phyloP scores from a whole-genome alignment of 208 protist genomes.

The Angomonas ambiguus region DNA sequence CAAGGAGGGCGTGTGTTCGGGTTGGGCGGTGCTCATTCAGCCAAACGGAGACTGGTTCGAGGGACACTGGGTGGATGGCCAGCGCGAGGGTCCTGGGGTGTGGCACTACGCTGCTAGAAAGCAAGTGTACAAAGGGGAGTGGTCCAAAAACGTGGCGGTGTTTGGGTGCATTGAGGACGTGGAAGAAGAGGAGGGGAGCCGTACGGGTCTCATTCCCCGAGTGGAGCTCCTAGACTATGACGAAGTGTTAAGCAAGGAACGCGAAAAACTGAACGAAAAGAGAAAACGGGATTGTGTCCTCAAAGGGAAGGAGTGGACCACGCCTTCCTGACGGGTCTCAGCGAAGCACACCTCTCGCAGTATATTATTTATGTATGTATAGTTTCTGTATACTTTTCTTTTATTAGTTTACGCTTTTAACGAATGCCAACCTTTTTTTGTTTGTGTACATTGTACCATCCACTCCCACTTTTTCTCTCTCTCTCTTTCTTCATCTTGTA shows the following conservation, averaged over 20 bases:
- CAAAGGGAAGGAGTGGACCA: slow-evolving; percentile 43
- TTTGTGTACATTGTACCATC: background rate
- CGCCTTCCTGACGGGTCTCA: slow-evolving; percentile 20
- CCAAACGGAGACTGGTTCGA: slow-evolving; percentile 83
- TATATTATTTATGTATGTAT: slow-evolving; percentile 1
- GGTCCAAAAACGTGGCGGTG: slow-evolving; percentile 70
- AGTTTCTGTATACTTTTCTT: slow-evolving; percentile 1
- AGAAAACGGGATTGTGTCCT: slow-evolving; percentile 45
- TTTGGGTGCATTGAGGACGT: slow-evolving; percentile 81
- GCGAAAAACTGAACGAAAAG: slow-evolving; percentile 57
- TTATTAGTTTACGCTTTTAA: background rate
- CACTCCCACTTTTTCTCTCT: background rate
- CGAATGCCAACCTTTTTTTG: background rate
- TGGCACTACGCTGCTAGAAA: slow-evolving; percentile 76
- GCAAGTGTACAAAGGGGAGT: slow-evolving; percentile 80
- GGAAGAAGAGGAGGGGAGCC: slow-evolving; percentile 24
- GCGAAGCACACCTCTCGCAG: too few relatives aligned
- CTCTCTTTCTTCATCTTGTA: background rate
- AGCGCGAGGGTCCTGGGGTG: slow-evolving; percentile 82
- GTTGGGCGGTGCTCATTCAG: slow-evolving; percentile 67
- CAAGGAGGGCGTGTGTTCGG: slow-evolving; percentile 48
- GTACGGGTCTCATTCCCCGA: slow-evolving; percentile 75
- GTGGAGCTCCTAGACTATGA: slow-evolving; percentile 60
- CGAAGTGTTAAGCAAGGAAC: slow-evolving; percentile 54
- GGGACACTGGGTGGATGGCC: slow-evolving; percentile 71